Evolutionary conservation across 176 grass and related monocot species (phyloP).

Genomic region (Avena sativa): DNA sequence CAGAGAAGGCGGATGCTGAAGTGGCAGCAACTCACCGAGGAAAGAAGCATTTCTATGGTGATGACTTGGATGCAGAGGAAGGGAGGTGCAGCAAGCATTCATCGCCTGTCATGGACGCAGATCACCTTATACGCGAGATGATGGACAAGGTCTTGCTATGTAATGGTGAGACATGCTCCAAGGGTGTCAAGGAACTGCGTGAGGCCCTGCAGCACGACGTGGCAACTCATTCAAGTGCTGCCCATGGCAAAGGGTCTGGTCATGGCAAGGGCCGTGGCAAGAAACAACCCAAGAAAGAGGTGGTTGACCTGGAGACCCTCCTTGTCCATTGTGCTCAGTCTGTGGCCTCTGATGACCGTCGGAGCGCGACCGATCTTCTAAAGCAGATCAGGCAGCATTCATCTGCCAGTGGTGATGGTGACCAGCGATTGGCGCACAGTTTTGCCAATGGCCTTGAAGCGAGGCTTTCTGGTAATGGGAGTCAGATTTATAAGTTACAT

Average conservation of each 20-base stretch:
- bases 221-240: conserved; percentile 43
- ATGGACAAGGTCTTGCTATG: conserved; percentile 90
- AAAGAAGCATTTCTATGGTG: conserved; percentile 75
- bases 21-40: conserved; percentile 46
- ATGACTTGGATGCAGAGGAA: conserved; percentile 82
- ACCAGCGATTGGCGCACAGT: conserved; percentile 77
- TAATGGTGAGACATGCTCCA: conserved; percentile 66
- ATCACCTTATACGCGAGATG: conserved; percentile 77
- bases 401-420: conserved; percentile 62
- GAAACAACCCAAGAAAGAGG: conserved; percentile 80
- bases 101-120: conserved; percentile 53
- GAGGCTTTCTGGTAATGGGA: conserved; percentile 85
- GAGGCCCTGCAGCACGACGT: conserved; percentile 64
- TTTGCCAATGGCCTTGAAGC: conserved; percentile 93
- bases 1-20: conserved; percentile 39
- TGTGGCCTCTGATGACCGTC: conserved; percentile 71
- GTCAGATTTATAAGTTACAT: conserved; percentile 75
- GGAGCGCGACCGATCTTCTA: conserved; percentile 68
- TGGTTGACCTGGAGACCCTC: conserved; percentile 85
- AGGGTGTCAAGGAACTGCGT: conserved; percentile 67
- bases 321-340: conserved; percentile 89
- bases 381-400: conserved; percentile 95
- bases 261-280: conserved; percentile 72
- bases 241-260: conserved; percentile 60
- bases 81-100: conserved; percentile 84